Base-by-base conservation (phyloP, 768 basidiomycete species). In the Rhizopogon vulgaris region DNA sequence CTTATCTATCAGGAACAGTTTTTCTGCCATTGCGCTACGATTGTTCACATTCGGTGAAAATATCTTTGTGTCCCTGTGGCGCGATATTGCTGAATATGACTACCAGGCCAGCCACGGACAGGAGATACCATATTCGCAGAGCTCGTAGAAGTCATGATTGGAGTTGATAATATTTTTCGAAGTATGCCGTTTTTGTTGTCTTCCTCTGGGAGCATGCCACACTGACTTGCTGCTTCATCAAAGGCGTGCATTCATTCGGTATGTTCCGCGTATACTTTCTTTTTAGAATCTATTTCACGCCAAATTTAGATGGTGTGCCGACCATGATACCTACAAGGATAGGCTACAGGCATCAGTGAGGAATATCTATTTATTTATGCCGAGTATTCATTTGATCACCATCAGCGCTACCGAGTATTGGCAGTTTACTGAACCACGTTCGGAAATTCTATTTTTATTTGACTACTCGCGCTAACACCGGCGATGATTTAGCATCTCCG, bases 341-440 rank as follows among this genome's bases (percentile, higher is more conserved):
- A 12, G 79, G 78, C 15, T 80, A 81, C 58, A 68, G 60, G 38
- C 79, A 79, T 51, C 77, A 70, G 63, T 78, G 58, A 49, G 60
- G 43, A 12, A 28, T 18, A 28, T 34, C 3, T 30, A 17, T 54
- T 41, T 24, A 32, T 41, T n/a, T 27, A 46, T 38, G 27, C 15
- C 24, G 63, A 68, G 59, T 62, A 50, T 43, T 38, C 42, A 32
- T 18, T 40, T 38, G 38, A 11, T 34, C 10, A n/a, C 15, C 22
- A 22, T 22, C 36, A 72, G 73, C 25, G 69, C 60, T 18, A 59
- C 59, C 8, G 73, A 73, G 51, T 81, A 75, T 56, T 80, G 79
- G 80, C 70, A 80, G 42, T 75, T 71, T 56, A 39, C 58, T 22
- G 79, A 81, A 46, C 70, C 69, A 18, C 62, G 76, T 63, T 53